Base-by-base conservation (phyloP, 495 filamentous ascomycete species). In the Chaetomium tenue region DNA sequence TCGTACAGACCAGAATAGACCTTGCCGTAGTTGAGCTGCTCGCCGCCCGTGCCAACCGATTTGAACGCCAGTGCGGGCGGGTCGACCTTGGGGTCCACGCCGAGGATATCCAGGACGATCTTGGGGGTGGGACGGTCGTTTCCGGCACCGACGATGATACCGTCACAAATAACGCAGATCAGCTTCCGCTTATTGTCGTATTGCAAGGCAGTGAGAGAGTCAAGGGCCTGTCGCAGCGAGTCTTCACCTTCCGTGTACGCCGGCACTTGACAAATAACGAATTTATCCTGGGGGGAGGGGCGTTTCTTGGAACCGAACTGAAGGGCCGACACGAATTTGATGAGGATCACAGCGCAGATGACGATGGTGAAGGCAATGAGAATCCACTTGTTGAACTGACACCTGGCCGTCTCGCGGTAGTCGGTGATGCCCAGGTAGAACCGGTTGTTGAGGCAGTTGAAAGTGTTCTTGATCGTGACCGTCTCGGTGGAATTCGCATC, bases 221-320 rank as follows among this genome's bases (percentile, higher is more conserved):
- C 94, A 7, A 98, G 83, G 39, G 91, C 93, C 71, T 96, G 93
- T 54, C 94, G 84, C 23, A 98, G 78, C 22, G 91, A 89, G 74
- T 98, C 93, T 79, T 98, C 94, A 64, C 93, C 94, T 80, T 98
- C 94, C 0, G 94, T 98, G 73, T 98, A 98, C 15, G 94, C 94
- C 22, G 94, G 94, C 59, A 98, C 91, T 75, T 97, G 89, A 79
- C 94, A 98, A 66, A 98, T 97, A 64, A 98, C 94, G 64, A 98
- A 98, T 74, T 97, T 98, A 74, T 98, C 94, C 76, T 98, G 94
- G 28, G 91, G 88, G 20, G 88, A 81, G 5, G 94, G 94, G 20
- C 91, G 89, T 33, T 90, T 87, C 78, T 97, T 97, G 54, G 91
- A 89, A 20, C 94, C 93, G 65, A 98, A 88, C 72, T 98, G 94